Base-by-base conservation (phyloP, 1,139 yeast species). In the Hemisphaericaspora xylofermentans region DNA sequence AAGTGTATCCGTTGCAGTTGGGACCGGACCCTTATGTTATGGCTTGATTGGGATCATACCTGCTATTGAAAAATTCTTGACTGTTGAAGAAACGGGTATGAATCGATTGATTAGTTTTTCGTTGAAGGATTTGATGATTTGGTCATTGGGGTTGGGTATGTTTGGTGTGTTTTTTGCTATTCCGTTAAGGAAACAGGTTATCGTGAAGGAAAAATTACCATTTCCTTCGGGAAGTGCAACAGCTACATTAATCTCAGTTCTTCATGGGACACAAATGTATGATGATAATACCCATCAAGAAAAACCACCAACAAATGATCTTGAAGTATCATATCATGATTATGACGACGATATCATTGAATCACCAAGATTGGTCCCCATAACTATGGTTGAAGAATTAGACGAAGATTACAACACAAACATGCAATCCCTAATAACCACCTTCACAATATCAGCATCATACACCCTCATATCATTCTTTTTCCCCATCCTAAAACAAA, bases 221-320 rank as follows among this genome's bases (percentile, higher is more conserved):
- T 93, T 93, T 57, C 98, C 98, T 0, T 87, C 96, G 26, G 98
- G 98, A 0, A 82, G 88, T 50, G 98, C 98, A 1, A 93, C 98
- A 0, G 98, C 97, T 0, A 88, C 96, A 2, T 68, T 93, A 52
- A 91, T 93, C 19, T 80, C 94, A 0, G 96, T 93, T 0, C 69
- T 93, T 31, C 96, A 88, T 62, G 83, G 85, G 35, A 78, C 87
- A 0, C 76, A 79, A 34, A 59, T 82, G 8, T 65, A 69, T 40
- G 73, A 74, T 40, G 83, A 78, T 35, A 13, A 54, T 51, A 15
- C 44, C 41, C 2, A 17, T 13, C 18, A 33, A 32, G 18, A 25
- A 15, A 10, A 17, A 29, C 14, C 27, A 35, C 27, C 29, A 36
- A 9, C 19, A n/a, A 13, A 30, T 12, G 26, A 25, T 3, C 27